Evolutionary conservation across 495 filamentous ascomycete genomes (phyloP).

Genomic region (Penicillium atrosanguineum): DNA sequence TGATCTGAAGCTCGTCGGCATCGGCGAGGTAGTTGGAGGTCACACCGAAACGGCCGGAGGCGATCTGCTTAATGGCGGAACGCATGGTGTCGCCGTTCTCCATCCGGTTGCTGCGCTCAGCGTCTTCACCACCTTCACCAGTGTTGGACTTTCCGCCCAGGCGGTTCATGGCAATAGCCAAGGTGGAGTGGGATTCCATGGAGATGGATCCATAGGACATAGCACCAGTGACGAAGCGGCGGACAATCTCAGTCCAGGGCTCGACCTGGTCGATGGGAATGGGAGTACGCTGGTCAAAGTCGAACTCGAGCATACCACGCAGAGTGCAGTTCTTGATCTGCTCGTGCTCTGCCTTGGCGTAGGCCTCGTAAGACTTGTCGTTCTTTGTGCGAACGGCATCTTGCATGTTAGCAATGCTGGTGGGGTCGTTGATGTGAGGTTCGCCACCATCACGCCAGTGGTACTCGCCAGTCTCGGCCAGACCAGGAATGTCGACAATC

Average conservation of each 20-base stretch:
- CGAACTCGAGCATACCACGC: conserved; percentile 94
- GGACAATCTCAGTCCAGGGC: conserved; percentile 98
- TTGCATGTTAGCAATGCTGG: conserved; percentile 95
- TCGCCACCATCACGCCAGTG: conserved; percentile 99
- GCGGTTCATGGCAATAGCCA: conserved; percentile 97
- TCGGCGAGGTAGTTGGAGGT: conserved; percentile 98
- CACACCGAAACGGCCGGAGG: conserved; percentile 96
- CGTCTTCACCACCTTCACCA: conserved; percentile 96
- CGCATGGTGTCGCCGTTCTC: conserved; percentile 98
- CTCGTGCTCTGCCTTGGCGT: conserved; percentile 91
- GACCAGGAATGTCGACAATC: conserved; percentile 76
- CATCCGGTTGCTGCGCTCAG: conserved; percentile 82
- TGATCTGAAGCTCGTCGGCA: conserved; percentile 98
- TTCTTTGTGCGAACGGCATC: conserved; percentile 98
- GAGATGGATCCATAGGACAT: conserved; percentile 99
- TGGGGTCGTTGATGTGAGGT: conserved; percentile 95
- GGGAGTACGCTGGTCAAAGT: conserved; percentile 82
- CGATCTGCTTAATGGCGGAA: conserved; percentile 98
- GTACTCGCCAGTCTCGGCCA: conserved; percentile 95
- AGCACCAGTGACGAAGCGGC: conserved; percentile 96
- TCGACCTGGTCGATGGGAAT: conserved; percentile 98
- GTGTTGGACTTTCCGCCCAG: conserved; percentile 99
- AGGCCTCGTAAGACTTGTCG: conserved; percentile 99
- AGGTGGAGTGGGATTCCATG: conserved; percentile 97
- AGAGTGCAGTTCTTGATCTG: conserved; percentile 98